phyloP scores from a whole-genome alignment of 1,284 basidiomycete species.

The Cutaneotrichosporon sp. region DNA sequence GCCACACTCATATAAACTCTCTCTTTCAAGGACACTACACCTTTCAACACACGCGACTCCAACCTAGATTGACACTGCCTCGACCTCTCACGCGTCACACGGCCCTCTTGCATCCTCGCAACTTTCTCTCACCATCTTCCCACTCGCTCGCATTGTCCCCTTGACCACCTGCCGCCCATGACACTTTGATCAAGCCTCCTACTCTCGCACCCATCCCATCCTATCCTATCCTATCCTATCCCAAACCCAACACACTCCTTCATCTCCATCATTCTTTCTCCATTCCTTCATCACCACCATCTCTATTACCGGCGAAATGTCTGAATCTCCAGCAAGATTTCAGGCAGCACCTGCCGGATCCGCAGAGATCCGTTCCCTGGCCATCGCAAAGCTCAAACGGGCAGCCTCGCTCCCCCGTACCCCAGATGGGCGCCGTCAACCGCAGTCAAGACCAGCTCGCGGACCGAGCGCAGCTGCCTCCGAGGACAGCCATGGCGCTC shows the following conservation, averaged over 20 bases:
- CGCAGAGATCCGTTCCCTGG: conserved; percentile 61
- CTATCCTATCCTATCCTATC: neutral
- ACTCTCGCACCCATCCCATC: neutral
- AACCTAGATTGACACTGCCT: neutral
- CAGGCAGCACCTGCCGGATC: conserved; percentile 18
- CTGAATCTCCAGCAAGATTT: conserved; percentile 13
- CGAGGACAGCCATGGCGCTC: conserved; percentile 12
- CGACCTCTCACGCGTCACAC: neutral
- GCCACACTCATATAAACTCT: too few relatives aligned
- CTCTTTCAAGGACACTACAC: neutral
- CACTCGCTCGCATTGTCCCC: neutral
- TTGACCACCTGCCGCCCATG: conserved; percentile 2
- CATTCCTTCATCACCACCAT: neutral
- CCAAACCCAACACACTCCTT: neutral
- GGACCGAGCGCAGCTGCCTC: conserved; percentile 9
- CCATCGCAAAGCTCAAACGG: conserved; percentile 83
- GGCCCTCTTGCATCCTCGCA: neutral
- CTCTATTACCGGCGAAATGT: conserved; percentile 10
- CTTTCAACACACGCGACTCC: neutral
- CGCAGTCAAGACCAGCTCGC: conserved; percentile 60
- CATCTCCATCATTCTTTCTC: neutral
- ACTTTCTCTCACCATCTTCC: neutral
- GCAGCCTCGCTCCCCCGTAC: conserved; percentile 83
- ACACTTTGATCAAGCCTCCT: neutral
- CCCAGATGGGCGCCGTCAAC: conserved; percentile 78